These are phyloP conservation scores for Crithidia brevicula DNA, from an alignment of 208 protist genomes.

Conservation along the genomic window DNA sequence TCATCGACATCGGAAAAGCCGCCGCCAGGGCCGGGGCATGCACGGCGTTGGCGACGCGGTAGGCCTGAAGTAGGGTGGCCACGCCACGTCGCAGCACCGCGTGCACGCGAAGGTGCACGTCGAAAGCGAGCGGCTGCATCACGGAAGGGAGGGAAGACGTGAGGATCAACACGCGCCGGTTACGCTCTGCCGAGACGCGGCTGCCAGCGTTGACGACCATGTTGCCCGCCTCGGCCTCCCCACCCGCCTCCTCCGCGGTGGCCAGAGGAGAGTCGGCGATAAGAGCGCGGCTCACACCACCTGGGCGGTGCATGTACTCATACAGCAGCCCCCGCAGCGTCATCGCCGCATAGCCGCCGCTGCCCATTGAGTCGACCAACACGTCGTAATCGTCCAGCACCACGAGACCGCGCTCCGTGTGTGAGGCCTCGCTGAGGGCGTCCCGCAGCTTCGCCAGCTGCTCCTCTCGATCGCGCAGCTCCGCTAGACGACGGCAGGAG, in stretches of 20 bases:
- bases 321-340: constrained; percentile 36
- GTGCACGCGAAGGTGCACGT: constrained; percentile 36
- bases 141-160: constrained; percentile 27
- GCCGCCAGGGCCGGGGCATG: constrained; percentile 17
- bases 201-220: constrained; percentile 24
- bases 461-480: constrained; percentile 40
- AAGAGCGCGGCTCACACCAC: constrained; percentile 34
- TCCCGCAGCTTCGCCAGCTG: constrained; percentile 68
- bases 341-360: constrained; percentile 7
- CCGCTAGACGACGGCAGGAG: constrained; percentile 39
- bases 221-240: constrained; percentile 13
- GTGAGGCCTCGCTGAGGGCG: constrained; percentile 96
- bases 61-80: constrained; percentile 35
- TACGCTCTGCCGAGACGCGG: constrained; percentile 17
- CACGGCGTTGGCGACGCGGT: constrained; percentile 35
- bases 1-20: constrained; percentile 57
- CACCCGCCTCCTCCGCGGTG: constrained; percentile 19
- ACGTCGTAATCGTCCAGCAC: constrained; percentile 98
- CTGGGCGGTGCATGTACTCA: constrained; percentile 37
- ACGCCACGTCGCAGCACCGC: constrained; percentile 42
- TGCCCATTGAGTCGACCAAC: constrained; percentile 34
- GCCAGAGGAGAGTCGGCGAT: constrained; percentile 9
- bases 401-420: constrained; percentile 89
- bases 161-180: constrained; percentile 34
- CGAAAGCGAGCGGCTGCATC: constrained; percentile 17